Conservation (phyloP, 495 filamentous ascomycete species). For the Daldinia caldariorum region DNA sequence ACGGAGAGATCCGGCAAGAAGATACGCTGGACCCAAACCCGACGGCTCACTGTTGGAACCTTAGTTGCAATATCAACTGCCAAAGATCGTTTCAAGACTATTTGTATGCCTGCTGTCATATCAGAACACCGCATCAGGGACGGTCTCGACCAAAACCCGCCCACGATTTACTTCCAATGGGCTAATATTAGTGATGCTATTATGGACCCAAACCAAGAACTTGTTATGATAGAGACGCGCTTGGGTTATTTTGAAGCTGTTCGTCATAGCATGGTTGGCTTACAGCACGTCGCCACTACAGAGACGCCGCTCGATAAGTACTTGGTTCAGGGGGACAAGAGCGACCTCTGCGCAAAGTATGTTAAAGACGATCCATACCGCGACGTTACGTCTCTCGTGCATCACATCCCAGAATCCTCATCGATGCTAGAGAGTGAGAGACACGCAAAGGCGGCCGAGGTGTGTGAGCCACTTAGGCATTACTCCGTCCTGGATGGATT, state of each 20-base stretch:
- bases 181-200: slow-evolving; percentile 64
- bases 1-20: slow-evolving; percentile 69
- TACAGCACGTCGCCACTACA: slow-evolving; percentile 75
- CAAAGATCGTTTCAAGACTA: slow-evolving; percentile 69
- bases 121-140: slow-evolving; percentile 71
- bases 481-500: slow-evolving; percentile 56
- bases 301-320: slow-evolving; percentile 54
- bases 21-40: slow-evolving; percentile 82
- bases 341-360: slow-evolving; percentile 48
- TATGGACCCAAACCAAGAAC: slow-evolving; percentile 75
- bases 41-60: slow-evolving; percentile 73
- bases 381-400: slow-evolving; percentile 50
- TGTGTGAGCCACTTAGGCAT: slow-evolving; percentile 21
- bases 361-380: slow-evolving; percentile 46
- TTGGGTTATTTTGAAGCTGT: slow-evolving; percentile 78
- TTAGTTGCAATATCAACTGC: slow-evolving; percentile 75
- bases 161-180: slow-evolving; percentile 81
- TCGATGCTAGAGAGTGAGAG: slow-evolving; percentile 47
- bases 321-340: slow-evolving; percentile 53
- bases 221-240: slow-evolving; percentile 81
- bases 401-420: slow-evolving; percentile 44
- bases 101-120: slow-evolving; percentile 77
- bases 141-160: slow-evolving; percentile 70
- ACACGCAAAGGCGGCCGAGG: slow-evolving; percentile 59
- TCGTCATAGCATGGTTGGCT: slow-evolving; percentile 73